Evolutionary conservation across 2,329 filamentous ascomycete genomes (phyloP).

Genomic region (Geosmithia putterillii): DNA sequence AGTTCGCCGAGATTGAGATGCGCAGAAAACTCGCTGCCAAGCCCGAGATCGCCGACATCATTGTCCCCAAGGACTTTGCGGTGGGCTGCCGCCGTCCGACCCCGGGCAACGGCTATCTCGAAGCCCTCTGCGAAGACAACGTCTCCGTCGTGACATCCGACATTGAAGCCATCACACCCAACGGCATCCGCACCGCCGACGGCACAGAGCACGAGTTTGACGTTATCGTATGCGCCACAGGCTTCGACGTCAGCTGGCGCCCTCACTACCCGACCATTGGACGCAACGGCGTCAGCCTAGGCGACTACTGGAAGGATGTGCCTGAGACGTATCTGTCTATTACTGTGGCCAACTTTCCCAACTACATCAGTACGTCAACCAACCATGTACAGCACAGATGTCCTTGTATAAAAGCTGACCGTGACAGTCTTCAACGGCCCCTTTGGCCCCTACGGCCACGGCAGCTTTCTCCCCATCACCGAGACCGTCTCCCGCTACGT

Average conservation of each 20-base stretch:
- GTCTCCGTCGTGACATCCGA: conserved; percentile 7
- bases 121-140: conserved; percentile 9
- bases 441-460: conserved; percentile 37
- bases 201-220: conserved; percentile 32
- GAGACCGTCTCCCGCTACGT: conserved; percentile 42
- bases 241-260: conserved; percentile 37
- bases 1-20: conserved; percentile 5
- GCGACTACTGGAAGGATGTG: conserved; percentile 27
- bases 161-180: conserved; percentile 13
- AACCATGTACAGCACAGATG: neutral
- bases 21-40: conserved; percentile 11
- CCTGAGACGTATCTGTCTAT: conserved; percentile 39
- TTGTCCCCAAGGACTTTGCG: conserved; percentile 27
- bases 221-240: conserved; percentile 40
- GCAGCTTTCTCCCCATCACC: conserved; percentile 37
- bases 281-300: conserved; percentile 29
- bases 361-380: conserved; percentile 10
- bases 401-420: too few relatives aligned
- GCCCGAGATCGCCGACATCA: conserved; percentile 22
- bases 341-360: conserved; percentile 34
- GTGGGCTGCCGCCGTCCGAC: conserved; percentile 34
- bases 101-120: conserved; percentile 21
- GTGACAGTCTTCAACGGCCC: conserved; percentile 37
- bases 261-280: conserved; percentile 36
- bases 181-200: conserved; percentile 14